These are phyloP conservation scores for Ganoderma lingzhi DNA, from an alignment of 1,284 basidiomycete species.

Conservation along the genomic window DNA sequence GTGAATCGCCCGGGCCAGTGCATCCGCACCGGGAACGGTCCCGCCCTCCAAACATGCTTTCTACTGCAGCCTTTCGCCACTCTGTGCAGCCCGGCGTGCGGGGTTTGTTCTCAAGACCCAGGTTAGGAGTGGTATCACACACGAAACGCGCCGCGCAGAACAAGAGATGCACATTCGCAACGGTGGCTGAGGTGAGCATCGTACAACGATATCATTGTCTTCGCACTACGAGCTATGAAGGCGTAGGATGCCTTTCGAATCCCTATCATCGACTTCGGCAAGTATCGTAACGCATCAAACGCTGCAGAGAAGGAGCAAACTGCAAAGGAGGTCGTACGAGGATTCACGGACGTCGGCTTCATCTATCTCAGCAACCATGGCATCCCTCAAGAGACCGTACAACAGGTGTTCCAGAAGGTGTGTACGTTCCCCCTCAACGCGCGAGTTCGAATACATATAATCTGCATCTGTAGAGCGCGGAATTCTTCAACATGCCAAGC, in stretches of 20 bases:
- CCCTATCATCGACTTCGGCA: constrained; percentile 81
- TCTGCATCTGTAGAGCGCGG: constrained; percentile 59
- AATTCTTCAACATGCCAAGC: constrained; percentile 75
- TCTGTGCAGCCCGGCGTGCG: constrained; percentile 19
- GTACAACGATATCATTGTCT: background rate
- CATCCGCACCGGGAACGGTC: too few species aligned
- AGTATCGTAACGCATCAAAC: constrained; percentile 61
- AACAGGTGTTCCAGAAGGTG: constrained; percentile 71
- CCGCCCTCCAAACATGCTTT: constrained; percentile 11
- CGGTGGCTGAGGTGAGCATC: constrained; percentile 30
- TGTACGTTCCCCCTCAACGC: constrained; percentile 9
- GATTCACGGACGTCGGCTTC: constrained; percentile 82
- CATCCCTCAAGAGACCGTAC: constrained; percentile 59
- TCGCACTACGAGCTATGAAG: background rate
- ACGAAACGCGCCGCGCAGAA: background rate
- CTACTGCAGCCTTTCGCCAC: constrained; percentile 9
- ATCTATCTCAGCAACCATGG: constrained; percentile 79
- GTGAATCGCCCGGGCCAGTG: background rate
- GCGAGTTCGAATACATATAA: background rate
- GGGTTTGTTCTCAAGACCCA: constrained; percentile 10
- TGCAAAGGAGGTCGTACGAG: constrained; percentile 76
- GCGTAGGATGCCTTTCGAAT: constrained; percentile 50
- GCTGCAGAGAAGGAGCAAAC: constrained; percentile 64
- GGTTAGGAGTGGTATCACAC: constrained; percentile 7
- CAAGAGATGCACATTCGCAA: constrained; percentile 26